phyloP scores from a whole-genome alignment of 106 monocot species.

The Phalaenopsis equestris region DNA sequence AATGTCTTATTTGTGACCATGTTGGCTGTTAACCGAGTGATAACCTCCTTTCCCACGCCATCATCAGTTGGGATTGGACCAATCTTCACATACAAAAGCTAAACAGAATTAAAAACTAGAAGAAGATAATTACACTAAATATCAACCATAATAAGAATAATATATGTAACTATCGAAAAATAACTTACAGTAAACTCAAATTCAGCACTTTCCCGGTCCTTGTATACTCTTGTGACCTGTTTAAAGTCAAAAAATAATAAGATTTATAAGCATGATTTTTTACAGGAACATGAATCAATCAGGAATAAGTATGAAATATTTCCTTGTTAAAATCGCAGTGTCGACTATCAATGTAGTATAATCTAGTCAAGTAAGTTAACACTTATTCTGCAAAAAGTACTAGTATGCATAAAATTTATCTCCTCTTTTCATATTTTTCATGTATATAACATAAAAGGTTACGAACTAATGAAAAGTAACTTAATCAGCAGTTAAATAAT shows the following conservation, averaged over 20 bases:
- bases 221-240: conserved; percentile 49
- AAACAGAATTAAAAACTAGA: neutral
- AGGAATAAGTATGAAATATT: neutral
- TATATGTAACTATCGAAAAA: neutral
- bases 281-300: neutral
- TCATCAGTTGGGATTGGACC: conserved; percentile 33
- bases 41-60: conserved; percentile 42
- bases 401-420: neutral
- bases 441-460: neutral
- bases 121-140: neutral
- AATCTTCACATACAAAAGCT: conserved; percentile 12
- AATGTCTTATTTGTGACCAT: conserved; percentile 62
- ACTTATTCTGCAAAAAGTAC: neutral
- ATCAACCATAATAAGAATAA: neutral
- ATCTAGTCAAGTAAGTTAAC: neutral
- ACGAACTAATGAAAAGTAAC: neutral
- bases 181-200: conserved; percentile 49
- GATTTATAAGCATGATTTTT: neutral
- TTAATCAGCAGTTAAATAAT: neutral
- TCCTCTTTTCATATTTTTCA: neutral
- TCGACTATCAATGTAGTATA: too few species aligned
- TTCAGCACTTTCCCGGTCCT: conserved; percentile 52
- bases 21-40: conserved; percentile 44
- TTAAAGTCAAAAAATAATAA: neutral
- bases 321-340: neutral